A percentile compares a stretch with the other conserved stretches of the same genome.
Conservation (phyloP, 352 stramenopile species). For the Phytophthora pisi region DNA sequence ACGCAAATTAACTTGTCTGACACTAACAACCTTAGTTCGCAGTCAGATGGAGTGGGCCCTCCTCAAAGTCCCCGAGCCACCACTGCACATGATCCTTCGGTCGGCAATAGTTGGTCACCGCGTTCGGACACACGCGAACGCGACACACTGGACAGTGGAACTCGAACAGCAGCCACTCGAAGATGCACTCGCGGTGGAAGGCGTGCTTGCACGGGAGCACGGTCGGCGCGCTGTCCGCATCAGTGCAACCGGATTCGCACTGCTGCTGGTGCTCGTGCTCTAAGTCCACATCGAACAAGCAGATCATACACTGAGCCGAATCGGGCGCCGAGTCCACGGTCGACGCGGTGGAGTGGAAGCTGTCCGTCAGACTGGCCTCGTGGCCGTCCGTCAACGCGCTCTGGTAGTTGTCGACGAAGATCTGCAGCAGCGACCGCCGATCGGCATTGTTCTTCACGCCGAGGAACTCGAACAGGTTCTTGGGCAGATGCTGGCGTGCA, state of each 20-base stretch:
- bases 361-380: conserved; percentile 30
- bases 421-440: conserved; percentile 67
- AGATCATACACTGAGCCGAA: conserved; percentile 51
- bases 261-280: conserved; percentile 36
- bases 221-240: conserved; percentile 27
- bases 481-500: conserved; percentile 52
- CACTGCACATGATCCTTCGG: conserved; percentile 65
- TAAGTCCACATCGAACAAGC: conserved; percentile 52
- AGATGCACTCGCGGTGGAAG: conserved; percentile 79
- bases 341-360: conserved; percentile 44
- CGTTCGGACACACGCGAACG: conserved; percentile 50
- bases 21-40: conserved; percentile 11
- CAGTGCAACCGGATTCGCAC: conserved; percentile 17
- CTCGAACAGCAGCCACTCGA: conserved; percentile 77
- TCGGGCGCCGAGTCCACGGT: conserved; percentile 44
- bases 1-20: not conserved
- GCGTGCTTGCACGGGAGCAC: conserved; percentile 65
- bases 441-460: conserved; percentile 55
- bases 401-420: conserved; percentile 72
- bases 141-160: conserved; percentile 76
- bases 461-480: conserved; percentile 66
- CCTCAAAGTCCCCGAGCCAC: conserved; percentile 74
- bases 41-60: conserved; percentile 43
- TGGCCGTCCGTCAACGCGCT: conserved; percentile 20
- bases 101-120: conserved; percentile 66